Evolutionary conservation across 176 grass and related monocot genomes (phyloP), one percentile per base, ranked within the genome.

Genomic region (Oryza meyeriana): DNA sequence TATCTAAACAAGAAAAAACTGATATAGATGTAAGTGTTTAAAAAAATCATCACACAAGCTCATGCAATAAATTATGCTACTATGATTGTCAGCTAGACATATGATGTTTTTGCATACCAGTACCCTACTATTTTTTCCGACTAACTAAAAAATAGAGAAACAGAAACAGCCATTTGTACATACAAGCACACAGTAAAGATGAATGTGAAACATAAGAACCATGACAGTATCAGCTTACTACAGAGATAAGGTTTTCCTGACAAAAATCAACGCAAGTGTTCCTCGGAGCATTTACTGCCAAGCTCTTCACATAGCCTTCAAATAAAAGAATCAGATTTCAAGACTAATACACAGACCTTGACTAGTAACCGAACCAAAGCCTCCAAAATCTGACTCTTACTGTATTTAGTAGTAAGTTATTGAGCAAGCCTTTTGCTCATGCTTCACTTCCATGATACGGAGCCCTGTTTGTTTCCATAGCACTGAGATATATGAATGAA

Each of bases 401-500:
- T 34, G 36, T 0, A 1, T 59, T 11, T 34, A 74, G 28, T n/a
- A 83, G 36, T 35, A 75, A 79, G 67, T 79, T 84, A 74, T 22
- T 69, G 68, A 42, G 74, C 35, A 33, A 74, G 61, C 26, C 18
- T 48, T 71, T 69, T 75, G 40, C 40, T n/a, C n/a, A n/a, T 75
- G 61, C 85, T 22, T 76, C 17, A 62, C 32, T 50, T n/a, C n/a
- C n/a, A n/a, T n/a, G n/a, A n/a, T n/a, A n/a, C n/a, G 48, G 48
- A 79, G 28, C 68, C 81, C 28, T 13, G 28, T 34, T 68, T 26
- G 34, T 74, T 66, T 27, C 16, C 57, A 33, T 16, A 85, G 63
- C 69, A 57, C 40, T 79, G 13, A 35, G 16, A 66, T 20, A 6
- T 74, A 84, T 29, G 75, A 78, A 84, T 30, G 42, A 84, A 61